Base-by-base conservation (phyloP, 352 stramenopile genomes). In the Phytophthora pistaciae region DNA sequence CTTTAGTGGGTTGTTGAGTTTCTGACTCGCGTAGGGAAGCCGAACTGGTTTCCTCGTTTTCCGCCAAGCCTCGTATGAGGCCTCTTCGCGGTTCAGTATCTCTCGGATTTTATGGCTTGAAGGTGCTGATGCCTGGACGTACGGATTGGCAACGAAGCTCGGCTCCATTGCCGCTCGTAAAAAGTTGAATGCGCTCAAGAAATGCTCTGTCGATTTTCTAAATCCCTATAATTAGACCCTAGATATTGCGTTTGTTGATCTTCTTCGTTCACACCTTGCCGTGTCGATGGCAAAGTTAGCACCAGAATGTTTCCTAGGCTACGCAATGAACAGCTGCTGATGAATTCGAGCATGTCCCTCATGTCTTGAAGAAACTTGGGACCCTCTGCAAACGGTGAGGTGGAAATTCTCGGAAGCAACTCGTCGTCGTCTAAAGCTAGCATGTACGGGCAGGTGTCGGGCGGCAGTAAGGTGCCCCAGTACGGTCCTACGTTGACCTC, bases 101-200 rank as follows among this genome's bases (percentile, higher is more conserved):
- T 78, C 71, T 8, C 82, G 83, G 57, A 93, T 90, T 33, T 70
- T 62, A 10, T 27, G 52, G 38, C 81, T 93, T 14, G 72, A 66
- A 4, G 75, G 72, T 1, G 82, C 72, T 1, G 50, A 68, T 10
- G 73, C 64, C 49, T 79, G 74, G 23, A 85, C 68, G 54, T 89
- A 92, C 11, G 86, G 84, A 42, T 79, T 90, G 27, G 68, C 68
- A 11, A 90, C 56, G 42, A 92, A 87, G n/a, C 77, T 78, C 23
- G 80, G 74, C 55, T 91, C 80, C 84, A 92, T 91, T 14, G 25
- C 8, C 8, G 20, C 49, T 56, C 23, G 38, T 9, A 18, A 46
- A 29, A 46, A n/a, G 29, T 49, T 49, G 5, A 11, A 23, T 64
- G 49, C 21, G 11, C 23, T 21, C 5, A 31, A 14, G 9, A 55